Base-by-base conservation (phyloP, 352 stramenopile genomes). In the Detonula confervacea region DNA sequence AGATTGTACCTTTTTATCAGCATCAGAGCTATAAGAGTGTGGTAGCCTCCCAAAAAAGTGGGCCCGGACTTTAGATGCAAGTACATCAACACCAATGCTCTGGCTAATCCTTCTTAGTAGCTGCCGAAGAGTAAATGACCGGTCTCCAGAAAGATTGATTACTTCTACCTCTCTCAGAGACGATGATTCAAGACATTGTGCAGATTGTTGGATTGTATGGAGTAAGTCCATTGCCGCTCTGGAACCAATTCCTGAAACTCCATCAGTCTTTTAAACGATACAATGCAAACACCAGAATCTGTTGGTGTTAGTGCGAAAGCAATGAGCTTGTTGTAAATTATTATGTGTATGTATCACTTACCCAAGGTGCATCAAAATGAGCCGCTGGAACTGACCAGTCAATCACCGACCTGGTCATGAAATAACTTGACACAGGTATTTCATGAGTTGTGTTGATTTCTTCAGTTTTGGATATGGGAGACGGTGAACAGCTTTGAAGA, bases 21-120 rank as follows among this genome's bases (percentile, higher is more conserved):
- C 3, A 25, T 29, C 27, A 22, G 30, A 39, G 8, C 27, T 56
- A 42, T n/a, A 55, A 0, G 27, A 55, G 47, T 74, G 20, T 8
- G 14, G 54, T 51, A 63, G 24, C 35, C 62, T 77, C 20, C 69
- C 84, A 68, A 85, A 90, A 66, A 90, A 90, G 52, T 86, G 61
- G 12, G 81, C 66, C 5, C 84, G 72, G 8, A 76, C 20, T 8
- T 67, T 68, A 56, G 75, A 71, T 37, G 60, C 35, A 14, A 88
- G 44, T 20, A 75, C 14, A 22, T 70, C 51, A 20, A 65, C 35
- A 42, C 67, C 71, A n/a, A 86, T 35, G 11, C 70, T 70, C 46
- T 64, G 42, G 55, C 67, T 52, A 29, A 83, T 83, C 46, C 37
- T 24, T 33, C 20, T 24, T 1, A 83, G 62, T 33, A 74, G 35